Evolutionary conservation across 768 basidiomycete species (phyloP).

Genomic region (Tricholoma sp.): DNA sequence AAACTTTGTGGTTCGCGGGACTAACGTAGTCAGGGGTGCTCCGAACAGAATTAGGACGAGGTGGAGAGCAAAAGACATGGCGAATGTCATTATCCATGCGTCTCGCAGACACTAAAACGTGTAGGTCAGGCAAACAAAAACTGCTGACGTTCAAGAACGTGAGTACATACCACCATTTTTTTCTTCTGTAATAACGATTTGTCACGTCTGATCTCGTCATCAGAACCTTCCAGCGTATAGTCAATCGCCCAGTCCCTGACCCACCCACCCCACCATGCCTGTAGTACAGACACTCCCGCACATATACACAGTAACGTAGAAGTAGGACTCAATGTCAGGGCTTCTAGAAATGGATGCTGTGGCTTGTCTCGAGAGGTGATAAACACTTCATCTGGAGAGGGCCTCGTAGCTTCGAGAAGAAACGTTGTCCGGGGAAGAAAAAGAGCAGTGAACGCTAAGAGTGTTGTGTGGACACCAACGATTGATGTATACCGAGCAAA

Average conservation of each 20-base stretch:
- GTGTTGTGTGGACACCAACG: conserved; percentile 61
- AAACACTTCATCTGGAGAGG: conserved; percentile 24
- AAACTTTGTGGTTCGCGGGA: conserved; percentile 3
- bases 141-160: neutral
- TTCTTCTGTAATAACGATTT: conserved; percentile 32
- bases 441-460: conserved; percentile 61
- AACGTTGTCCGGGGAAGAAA: conserved; percentile 64
- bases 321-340: conserved; percentile 57
- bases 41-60: conserved; percentile 62
- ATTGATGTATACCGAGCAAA: conserved; percentile 57
- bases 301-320: conserved; percentile 55
- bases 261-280: conserved; percentile 72
- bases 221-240: conserved; percentile 31
- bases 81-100: conserved; percentile 50
- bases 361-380: conserved; percentile 53
- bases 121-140: neutral
- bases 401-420: conserved; percentile 32
- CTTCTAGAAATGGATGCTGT: conserved; percentile 64
- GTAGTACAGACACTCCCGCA: conserved; percentile 47
- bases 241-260: conserved; percentile 55
- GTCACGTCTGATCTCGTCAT: conserved; percentile 38
- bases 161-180: conserved; percentile 33
- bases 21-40: conserved; percentile 61
- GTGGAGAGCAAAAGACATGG: conserved; percentile 43
- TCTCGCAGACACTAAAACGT: conserved; percentile 40